Base-by-base conservation (phyloP, 345 rosid genomes). In the Hibiscus mutabilis region DNA sequence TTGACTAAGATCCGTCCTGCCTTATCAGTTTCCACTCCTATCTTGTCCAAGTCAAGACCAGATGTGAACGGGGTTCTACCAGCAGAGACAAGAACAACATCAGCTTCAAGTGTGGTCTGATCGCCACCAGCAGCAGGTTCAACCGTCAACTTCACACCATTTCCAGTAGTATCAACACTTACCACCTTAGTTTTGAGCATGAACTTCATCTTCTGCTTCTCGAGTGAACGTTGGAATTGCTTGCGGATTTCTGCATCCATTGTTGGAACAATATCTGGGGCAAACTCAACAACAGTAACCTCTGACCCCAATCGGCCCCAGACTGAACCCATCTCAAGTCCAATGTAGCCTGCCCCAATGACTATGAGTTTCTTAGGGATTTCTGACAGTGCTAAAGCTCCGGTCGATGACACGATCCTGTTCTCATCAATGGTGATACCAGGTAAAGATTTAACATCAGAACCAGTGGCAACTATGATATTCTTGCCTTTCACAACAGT, bases 261-360 rank as follows among this genome's bases (percentile, higher is more conserved):
- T 75, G 89, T 68, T 44, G 99, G 99, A 37, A 96, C 98, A 10
- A 96, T 92, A 71, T 92, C 99, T 0, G 91, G 71, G 27, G 90
- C 98, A 83, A 92, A 96, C 87, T 96, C 99, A 73, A 96, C 97
- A 66, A 96, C 99, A 16, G 99, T 92, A 57, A 96, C 99, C 78
- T 89, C 97, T 46, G 98, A 96, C 63, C 98, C 99, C 2, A 96
- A 84, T 21, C 98, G 84, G 29, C 86, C 88, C 99, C 98, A 92
- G 10, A 92, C 98, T 19, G 99, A 96, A 42, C 98, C 99, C 98
- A 96, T 87, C 93, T 96, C 98, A 31, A 92, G 94, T 70, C 99
- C 99, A 71, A 96, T 96, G 85, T 90, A 91, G 35, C 99, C 99
- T 33, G 99, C 99, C 21, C 99, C 99, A 75, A 96, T 85, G 66